A percentile compares a stretch with the other conserved stretches of the same genome.
Conservation (phyloP, 306 rosid genomes). For the Dicorynia guianensis region DNA sequence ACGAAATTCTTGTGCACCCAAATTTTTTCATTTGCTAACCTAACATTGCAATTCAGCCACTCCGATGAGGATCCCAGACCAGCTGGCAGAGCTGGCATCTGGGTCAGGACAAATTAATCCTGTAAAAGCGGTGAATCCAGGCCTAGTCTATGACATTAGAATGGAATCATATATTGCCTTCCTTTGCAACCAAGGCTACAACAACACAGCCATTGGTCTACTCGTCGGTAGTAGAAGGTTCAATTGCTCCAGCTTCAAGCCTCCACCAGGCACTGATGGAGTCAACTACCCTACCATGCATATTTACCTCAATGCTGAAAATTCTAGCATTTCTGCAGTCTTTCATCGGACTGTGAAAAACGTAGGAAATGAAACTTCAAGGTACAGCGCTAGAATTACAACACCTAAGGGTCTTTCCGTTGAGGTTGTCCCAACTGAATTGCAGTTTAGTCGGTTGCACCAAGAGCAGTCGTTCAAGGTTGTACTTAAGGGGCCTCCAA, state of each 20-base stretch:
- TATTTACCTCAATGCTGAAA: not conserved
- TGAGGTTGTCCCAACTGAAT: slow-evolving; percentile 39
- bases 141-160: slow-evolving; percentile 51
- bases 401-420: slow-evolving; percentile 43
- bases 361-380: slow-evolving; percentile 41
- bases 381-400: slow-evolving; percentile 46
- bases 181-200: slow-evolving; percentile 49
- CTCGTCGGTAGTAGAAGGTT: slow-evolving; percentile 36
- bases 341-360: slow-evolving; percentile 52
- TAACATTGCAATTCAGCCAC: slow-evolving; percentile 41
- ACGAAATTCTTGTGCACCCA: not conserved
- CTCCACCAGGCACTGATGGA: slow-evolving; percentile 51
- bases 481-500: slow-evolving; percentile 38
- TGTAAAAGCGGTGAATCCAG: slow-evolving; percentile 43
- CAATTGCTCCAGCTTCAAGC: slow-evolving; percentile 44
- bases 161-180: slow-evolving; percentile 40
- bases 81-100: slow-evolving; percentile 24
- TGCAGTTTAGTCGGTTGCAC: slow-evolving; percentile 32
- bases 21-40: not conserved
- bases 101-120: slow-evolving; percentile 65
- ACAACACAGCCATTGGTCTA: slow-evolving; percentile 35
- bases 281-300: slow-evolving; percentile 64
- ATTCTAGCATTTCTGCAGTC: slow-evolving; percentile 38
- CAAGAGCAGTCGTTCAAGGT: slow-evolving; percentile 50
- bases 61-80: slow-evolving; percentile 38